Base-by-base conservation (phyloP, 1,139 yeast genomes). In the Schizosaccharomyces versatilis region DNA sequence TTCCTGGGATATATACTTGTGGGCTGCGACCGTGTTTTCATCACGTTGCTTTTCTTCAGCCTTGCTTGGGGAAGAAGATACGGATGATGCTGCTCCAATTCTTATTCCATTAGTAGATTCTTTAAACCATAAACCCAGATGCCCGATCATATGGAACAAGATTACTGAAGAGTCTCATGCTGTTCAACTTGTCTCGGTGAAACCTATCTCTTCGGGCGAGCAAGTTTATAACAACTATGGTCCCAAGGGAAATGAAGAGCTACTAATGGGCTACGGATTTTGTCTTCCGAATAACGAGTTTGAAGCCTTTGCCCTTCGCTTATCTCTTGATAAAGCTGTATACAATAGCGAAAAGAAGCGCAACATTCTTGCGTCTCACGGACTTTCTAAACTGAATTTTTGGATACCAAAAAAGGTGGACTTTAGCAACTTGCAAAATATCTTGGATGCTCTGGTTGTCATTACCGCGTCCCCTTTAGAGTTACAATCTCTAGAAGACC, bases 181-280 rank as follows among this genome's bases (percentile, higher is more conserved):
- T 17, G 14, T 44, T 12, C 49, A 44, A 12, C 32, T 44, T 7
- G 19, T 38, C 10, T 15, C 40, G 38, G 36, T 32, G n/a, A n/a
- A 48, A 36, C n/a, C 51, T 36, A 41, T 49, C 44, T 63, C 65
- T 14, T 61, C 60, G 7, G 79, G 77, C 0, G 63, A 64, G 3
- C 81, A 84, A 62, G 61, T 85, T 1, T 80, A 67, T 65, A 85
- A 86, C 65, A 85, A 84, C 66, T 86, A 88, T 65, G 97, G 97
- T 1, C 76, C 79, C 57, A 86, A 85, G 64, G 81, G 93, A 0
- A 86, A 86, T 63, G 85, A 82, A 62, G 95, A 84, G 61, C 69
- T 81, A 38, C 66, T 78, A 6, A 63, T 77, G 47, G 80, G 77
- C 0, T 77, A 77, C 60, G 58, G 57, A 9, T 56, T 56, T 54